Evolutionary conservation across 495 filamentous ascomycete species (phyloP).

Genomic region (Xylaria nigripes): DNA sequence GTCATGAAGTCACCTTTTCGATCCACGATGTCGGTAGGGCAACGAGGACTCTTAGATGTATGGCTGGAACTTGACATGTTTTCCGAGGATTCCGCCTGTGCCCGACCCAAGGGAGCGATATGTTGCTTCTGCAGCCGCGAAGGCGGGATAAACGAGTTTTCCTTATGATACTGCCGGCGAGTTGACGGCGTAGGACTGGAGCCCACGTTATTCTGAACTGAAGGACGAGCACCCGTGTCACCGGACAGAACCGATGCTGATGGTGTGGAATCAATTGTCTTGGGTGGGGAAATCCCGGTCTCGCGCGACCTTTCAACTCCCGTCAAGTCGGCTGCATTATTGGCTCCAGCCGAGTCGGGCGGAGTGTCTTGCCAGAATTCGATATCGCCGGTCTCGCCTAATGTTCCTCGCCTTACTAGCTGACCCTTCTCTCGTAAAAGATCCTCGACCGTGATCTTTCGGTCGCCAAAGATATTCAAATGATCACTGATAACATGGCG

Average conservation of each 20-base stretch:
- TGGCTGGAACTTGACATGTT: not conserved
- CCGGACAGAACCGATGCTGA: constrained; percentile 7
- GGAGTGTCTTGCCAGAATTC: constrained; percentile 43
- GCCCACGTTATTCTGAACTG: constrained; percentile 2
- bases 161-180: constrained; percentile 16
- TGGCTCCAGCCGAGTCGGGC: not conserved
- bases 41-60: too few relatives aligned
- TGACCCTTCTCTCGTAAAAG: constrained; percentile 58
- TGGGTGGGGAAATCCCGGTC: constrained; percentile 11
- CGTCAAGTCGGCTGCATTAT: not conserved
- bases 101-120: not conserved
- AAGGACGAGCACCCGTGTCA: constrained; percentile 11
- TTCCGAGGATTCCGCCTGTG: not conserved
- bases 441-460: constrained; percentile 59
- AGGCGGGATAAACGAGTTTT: not conserved
- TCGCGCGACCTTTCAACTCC: constrained; percentile 2
- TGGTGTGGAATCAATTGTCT: constrained; percentile 8
- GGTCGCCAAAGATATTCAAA: constrained; percentile 66
- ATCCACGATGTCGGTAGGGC: too few relatives aligned
- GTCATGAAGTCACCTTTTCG: too few relatives aligned
- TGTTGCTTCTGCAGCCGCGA: not conserved
- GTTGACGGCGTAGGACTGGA: constrained; percentile 12
- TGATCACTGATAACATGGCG: constrained; percentile 91
- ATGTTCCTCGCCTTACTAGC: constrained; percentile 52
- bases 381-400: constrained; percentile 50